Evolutionary conservation across 495 filamentous ascomycete species (phyloP), one percentile per base, ranked within the genome.

Genomic region (Beverwykella pulmonaria): DNA sequence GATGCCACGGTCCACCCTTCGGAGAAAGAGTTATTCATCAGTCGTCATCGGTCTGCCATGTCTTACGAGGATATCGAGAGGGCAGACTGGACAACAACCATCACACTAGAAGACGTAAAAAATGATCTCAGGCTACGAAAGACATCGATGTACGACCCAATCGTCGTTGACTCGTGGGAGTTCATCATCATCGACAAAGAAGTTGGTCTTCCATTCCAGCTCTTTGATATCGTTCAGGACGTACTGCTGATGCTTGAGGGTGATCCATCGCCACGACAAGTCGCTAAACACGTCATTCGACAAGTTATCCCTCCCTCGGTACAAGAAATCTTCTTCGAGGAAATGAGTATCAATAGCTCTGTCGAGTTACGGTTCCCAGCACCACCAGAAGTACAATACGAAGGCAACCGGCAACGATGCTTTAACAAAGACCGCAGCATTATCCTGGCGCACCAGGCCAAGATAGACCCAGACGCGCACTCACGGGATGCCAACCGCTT

Each of bases 181-280:
- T 54, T 67, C 19, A 56, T 67, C 58, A 46, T 67, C 34, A 56
- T 67, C 36, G 58, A 67, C 27, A 29, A 30, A 17, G 15, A 54
- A 9, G 26, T 39, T 17, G 64, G 64, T n/a, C 47, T 61, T 1
- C 56, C 56, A 5, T 67, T 67, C 27, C 7, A 44, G 17, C 50
- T 67, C 9, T 67, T 67, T 23, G 58, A 67, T 20, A 47, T 67
- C 30, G 36, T 67, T 22, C 47, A 61, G 32, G 64, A 67, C 27
- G 26, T 49, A 12, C 36, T 67, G 25, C 39, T 59, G 0, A 60
- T 66, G 63, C 55, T 66, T 14, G 36, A 22, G 1, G 55, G 55
- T 20, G 63, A 66, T 34, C 63, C 46, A 14, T 41, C 63, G 8
- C 63, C 56, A 1, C 49, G 46, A 23, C 34, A 65, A 25, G 19